phyloP scores from a whole-genome alignment of 2,329 filamentous ascomycete species.

The Whalleya microplaca region DNA sequence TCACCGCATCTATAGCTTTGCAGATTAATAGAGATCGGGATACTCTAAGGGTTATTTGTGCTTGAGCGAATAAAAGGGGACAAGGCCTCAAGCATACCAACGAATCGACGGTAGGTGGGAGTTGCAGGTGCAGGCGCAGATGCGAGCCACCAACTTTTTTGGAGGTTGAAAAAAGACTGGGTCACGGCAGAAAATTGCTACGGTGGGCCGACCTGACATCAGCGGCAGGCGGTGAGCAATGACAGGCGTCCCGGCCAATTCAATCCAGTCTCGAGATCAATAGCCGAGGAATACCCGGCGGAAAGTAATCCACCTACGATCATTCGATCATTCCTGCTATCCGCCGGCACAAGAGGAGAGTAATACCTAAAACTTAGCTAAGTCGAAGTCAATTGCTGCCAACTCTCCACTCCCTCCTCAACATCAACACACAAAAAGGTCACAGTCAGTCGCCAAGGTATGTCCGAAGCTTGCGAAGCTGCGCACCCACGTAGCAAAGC shows the following conservation, averaged over 20 bases:
- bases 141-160: constrained; percentile 21
- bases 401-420: constrained; percentile 19
- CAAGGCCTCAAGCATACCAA: background rate
- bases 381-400: too few species aligned
- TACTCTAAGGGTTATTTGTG: background rate
- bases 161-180: constrained; percentile 22
- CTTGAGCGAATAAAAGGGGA: background rate
- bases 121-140: constrained; percentile 5
- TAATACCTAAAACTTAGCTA: too few species aligned
- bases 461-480: background rate
- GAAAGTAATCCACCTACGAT: constrained; percentile 6
- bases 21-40: background rate
- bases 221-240: constrained; percentile 30
- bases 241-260: background rate
- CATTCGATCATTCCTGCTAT: constrained; percentile 22
- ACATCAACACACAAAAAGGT: constrained; percentile 7
- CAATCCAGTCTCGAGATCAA: background rate
- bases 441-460: constrained; percentile 33
- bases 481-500: background rate
- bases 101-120: constrained; percentile 1
- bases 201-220: constrained; percentile 11
- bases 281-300: constrained; percentile 24
- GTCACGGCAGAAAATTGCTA: constrained; percentile 33
- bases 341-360: too few species aligned
- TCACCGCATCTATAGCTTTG: background rate